These are phyloP conservation scores for Lactarius tabidus DNA, from an alignment of 768 basidiomycete species.

Conservation along the genomic window DNA sequence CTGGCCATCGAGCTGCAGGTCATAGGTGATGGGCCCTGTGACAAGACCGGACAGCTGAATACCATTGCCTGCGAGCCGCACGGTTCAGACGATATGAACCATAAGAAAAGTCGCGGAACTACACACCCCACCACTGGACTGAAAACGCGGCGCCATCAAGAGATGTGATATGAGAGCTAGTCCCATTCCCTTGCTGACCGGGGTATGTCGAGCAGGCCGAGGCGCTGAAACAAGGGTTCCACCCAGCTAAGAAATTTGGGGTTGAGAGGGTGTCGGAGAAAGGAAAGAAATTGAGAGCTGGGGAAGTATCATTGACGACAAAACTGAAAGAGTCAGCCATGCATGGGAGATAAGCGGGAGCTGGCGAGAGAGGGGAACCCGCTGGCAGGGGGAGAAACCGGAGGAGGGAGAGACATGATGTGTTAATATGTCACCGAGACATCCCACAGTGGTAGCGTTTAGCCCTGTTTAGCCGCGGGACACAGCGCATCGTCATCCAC, in stretches of 20 bases:
- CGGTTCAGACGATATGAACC: not conserved
- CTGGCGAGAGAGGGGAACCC: not conserved
- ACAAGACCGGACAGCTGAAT: slow-evolving; percentile 56
- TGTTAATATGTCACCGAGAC: slow-evolving; percentile 17
- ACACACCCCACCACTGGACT: slow-evolving; percentile 61
- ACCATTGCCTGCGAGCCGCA: slow-evolving; percentile 49
- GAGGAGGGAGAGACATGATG: slow-evolving; percentile 19
- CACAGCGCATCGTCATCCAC: not conserved
- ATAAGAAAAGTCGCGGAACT: not conserved
- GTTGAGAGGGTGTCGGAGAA: slow-evolving; percentile 49
- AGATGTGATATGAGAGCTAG: slow-evolving; percentile 60
- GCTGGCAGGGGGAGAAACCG: not conserved
- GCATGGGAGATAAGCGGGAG: slow-evolving; percentile 26
- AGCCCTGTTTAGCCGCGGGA: not conserved
- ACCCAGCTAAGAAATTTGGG: slow-evolving; percentile 51
- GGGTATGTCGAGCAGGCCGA: slow-evolving; percentile 44
- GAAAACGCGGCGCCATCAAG: slow-evolving; percentile 52
- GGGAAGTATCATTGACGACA: slow-evolving; percentile 63
- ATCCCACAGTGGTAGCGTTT: not conserved
- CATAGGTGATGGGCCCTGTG: slow-evolving; percentile 33
- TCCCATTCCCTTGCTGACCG: slow-evolving; percentile 50
- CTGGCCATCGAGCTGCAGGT: slow-evolving; percentile 41
- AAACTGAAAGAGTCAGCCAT: slow-evolving; percentile 41
- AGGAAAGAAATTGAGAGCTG: slow-evolving; percentile 56
- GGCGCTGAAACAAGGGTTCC: slow-evolving; percentile 58